These are phyloP conservation scores for Xylariaceae sp. DNA, from an alignment of 2,329 filamentous ascomycete genomes.

Conservation along the genomic window DNA sequence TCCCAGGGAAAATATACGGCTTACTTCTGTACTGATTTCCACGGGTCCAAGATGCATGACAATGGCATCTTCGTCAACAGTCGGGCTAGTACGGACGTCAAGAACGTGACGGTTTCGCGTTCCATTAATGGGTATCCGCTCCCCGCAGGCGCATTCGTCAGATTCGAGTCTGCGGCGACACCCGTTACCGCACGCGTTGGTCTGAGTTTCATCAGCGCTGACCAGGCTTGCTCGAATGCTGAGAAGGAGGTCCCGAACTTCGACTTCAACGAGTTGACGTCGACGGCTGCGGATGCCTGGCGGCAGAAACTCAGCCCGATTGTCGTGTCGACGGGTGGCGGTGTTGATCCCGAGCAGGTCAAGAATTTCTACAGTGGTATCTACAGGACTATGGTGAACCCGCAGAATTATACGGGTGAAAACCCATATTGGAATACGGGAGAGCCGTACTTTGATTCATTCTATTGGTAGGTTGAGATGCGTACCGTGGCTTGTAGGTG, in stretches of 20 bases:
- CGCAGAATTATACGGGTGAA: constrained; percentile 69
- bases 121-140: constrained; percentile 50
- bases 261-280: constrained; percentile 52
- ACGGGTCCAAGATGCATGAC: constrained; percentile 51
- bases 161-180: constrained; percentile 48
- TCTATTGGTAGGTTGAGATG: constrained; percentile 54
- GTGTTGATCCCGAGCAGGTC: constrained; percentile 50
- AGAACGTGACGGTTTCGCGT: constrained; percentile 43
- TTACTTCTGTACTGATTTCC: constrained; percentile 65
- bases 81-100: constrained; percentile 44
- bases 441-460: constrained; percentile 70
- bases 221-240: constrained; percentile 62
- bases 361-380: constrained; percentile 66
- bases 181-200: constrained; percentile 62
- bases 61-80: constrained; percentile 58
- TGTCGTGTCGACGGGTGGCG: constrained; percentile 45
- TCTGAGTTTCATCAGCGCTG: constrained; percentile 61
- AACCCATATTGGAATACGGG: constrained; percentile 61
- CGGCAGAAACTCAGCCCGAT: constrained; percentile 55
- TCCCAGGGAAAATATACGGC: constrained; percentile 55
- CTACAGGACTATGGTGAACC: constrained; percentile 68
- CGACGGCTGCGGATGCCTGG: constrained; percentile 54
- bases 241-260: constrained; percentile 64
- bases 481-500: no score
- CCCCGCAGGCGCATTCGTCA: constrained; percentile 58